These are phyloP conservation scores for Neurospora sp. DNA, from an alignment of 495 filamentous ascomycete species.

Conservation along the genomic window DNA sequence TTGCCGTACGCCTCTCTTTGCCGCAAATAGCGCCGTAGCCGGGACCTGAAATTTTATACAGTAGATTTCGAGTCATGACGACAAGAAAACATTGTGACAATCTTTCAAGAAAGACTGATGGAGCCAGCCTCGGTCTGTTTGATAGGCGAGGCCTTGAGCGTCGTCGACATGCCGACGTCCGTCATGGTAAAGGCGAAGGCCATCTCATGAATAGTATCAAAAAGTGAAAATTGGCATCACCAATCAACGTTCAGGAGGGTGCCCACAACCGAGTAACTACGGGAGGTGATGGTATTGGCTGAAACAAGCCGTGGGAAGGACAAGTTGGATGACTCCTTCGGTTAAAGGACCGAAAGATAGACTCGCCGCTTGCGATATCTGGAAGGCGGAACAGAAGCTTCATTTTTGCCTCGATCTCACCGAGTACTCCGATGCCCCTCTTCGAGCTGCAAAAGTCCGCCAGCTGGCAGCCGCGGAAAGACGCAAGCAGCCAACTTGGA, in stretches of 20 bases:
- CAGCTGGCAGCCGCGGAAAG: neutral
- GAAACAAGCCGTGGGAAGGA: neutral
- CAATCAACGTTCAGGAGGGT: neutral
- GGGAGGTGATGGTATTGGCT: neutral
- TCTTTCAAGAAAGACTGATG: neutral
- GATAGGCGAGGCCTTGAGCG: neutral
- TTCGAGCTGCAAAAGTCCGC: neutral
- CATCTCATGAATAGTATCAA: neutral
- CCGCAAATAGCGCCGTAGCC: neutral
- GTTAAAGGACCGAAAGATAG: neutral
- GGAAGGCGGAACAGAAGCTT: neutral
- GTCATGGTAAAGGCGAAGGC: neutral
- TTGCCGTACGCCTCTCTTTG: neutral
- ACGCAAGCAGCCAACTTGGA: neutral
- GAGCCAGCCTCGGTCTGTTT: neutral
- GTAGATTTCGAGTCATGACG: neutral
- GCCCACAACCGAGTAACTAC: neutral
- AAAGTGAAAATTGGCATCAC: neutral
- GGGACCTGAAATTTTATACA: neutral
- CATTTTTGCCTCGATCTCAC: neutral
- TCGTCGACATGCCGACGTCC: neutral
- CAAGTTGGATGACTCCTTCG: neutral
- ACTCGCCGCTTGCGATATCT: neutral
- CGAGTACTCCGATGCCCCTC: neutral
- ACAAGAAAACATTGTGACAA: neutral